A percentile compares a stretch with the other conserved stretches of the same genome.
phyloP scores from a whole-genome alignment of 176 grass and related monocot genomes.

The Aegilops bicornis region DNA sequence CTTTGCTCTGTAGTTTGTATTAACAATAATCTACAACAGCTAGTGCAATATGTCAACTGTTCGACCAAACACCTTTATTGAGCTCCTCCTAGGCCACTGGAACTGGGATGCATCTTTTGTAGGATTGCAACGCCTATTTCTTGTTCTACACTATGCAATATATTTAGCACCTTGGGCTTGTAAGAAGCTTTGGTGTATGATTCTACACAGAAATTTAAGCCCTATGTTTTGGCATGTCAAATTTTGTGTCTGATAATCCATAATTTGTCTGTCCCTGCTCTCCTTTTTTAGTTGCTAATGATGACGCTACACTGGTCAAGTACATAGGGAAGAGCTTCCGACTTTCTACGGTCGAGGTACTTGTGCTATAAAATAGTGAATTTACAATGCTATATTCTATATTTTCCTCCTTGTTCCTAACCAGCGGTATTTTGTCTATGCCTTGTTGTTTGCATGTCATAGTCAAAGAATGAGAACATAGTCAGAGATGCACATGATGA shows the following conservation, averaged over 20 bases:
- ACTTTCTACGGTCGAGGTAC: conserved; percentile 83
- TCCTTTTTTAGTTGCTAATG: conserved; percentile 63
- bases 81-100: background rate
- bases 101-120: conserved; percentile 16
- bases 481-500: conserved; percentile 82
- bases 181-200: background rate
- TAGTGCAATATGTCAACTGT: background rate
- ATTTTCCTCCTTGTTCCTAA: background rate
- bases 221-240: background rate
- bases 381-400: conserved; percentile 18
- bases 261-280: background rate
- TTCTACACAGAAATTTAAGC: background rate
- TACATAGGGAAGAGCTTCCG: conserved; percentile 89
- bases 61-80: background rate
- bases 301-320: conserved; percentile 80
- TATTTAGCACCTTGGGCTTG: background rate
- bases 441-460: conserved; percentile 24
- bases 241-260: background rate
- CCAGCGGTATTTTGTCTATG: background rate
- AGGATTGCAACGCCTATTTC: background rate
- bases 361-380: background rate
- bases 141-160: background rate
- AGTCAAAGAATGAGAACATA: conserved; percentile 79
- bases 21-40: background rate
- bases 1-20: background rate